Percentiles rank a stretch among this genome's conserved stretches.
Conservation (phyloP, 2,329 filamentous ascomycete species). For the Sordariomycetes sp. region DNA sequence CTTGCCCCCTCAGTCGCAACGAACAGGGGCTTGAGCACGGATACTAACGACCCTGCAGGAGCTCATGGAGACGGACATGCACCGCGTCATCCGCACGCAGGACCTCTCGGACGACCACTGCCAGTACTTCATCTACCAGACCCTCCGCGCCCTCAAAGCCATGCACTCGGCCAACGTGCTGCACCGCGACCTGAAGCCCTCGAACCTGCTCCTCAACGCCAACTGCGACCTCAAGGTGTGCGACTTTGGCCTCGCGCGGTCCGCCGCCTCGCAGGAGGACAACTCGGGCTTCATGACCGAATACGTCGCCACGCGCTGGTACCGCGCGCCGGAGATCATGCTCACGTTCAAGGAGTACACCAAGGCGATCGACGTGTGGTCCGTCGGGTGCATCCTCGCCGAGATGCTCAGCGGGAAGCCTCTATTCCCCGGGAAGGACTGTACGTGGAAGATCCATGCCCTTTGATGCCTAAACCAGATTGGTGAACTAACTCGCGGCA, state of each 20-base stretch:
- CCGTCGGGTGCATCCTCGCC: constrained; percentile 92
- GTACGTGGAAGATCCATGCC: constrained; percentile 42
- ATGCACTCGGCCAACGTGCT: constrained; percentile 99
- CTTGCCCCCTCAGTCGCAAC: background rate
- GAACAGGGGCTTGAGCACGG: background rate
- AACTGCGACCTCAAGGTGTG: constrained; percentile 99
- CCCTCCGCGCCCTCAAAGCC: constrained; percentile 89
- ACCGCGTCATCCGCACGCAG: constrained; percentile 95
- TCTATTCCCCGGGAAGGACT: constrained; percentile 96
- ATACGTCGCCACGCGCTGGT: constrained; percentile 99
- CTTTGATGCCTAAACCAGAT: too few relatives aligned
- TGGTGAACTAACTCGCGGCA: constrained; percentile 25
- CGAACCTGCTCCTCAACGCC: constrained; percentile 91
- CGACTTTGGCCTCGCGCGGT: constrained; percentile 92
- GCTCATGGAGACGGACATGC: constrained; percentile 99
- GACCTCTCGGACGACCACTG: constrained; percentile 98
- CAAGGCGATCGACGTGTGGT: constrained; percentile 99
- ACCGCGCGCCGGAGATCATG: constrained; percentile 98
- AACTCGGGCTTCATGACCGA: constrained; percentile 99
- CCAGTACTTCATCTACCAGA: constrained; percentile 99
- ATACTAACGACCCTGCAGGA: constrained; percentile 44
- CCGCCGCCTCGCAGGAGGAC: constrained; percentile 92
- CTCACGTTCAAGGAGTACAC: constrained; percentile 99
- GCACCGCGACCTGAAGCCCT: constrained; percentile 94
- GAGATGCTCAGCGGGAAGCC: constrained; percentile 99